Conservation (phyloP, 2,329 filamentous ascomycete genomes). For the Cladosporium cucumerinum region DNA sequence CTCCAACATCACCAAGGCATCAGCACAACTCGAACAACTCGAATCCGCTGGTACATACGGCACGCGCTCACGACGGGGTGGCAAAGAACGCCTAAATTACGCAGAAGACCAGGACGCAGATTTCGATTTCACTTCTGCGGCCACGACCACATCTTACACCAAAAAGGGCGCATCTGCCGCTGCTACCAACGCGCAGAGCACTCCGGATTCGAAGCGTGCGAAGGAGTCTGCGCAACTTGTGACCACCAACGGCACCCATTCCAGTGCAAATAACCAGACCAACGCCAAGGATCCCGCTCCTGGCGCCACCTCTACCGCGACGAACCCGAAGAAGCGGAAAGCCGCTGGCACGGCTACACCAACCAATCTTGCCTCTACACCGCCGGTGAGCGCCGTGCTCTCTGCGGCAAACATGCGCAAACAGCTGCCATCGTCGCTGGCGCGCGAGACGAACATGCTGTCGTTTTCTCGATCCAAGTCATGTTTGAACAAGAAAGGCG, state of each 20-base stretch:
- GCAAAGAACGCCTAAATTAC: constrained; percentile 82
- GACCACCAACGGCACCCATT: constrained; percentile 18
- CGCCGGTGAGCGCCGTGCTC: constrained; percentile 25
- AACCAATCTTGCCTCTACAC: constrained; percentile 24
- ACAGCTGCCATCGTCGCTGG: constrained; percentile 39
- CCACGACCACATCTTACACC: constrained; percentile 31
- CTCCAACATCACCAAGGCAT: constrained; percentile 20
- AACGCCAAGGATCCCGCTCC: constrained; percentile 36
- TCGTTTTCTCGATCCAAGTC: constrained; percentile 73
- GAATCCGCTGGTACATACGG: constrained; percentile 56
- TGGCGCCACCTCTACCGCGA: constrained; percentile 55
- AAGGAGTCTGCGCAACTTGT: constrained; percentile 18
- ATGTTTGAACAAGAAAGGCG: constrained; percentile 65
- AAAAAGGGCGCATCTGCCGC: constrained; percentile 34
- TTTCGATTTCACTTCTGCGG: constrained; percentile 61
- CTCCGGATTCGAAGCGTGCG: constrained; percentile 19
- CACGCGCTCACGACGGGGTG: constrained; percentile 83
- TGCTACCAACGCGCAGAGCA: constrained; percentile 15
- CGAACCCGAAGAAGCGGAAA: constrained; percentile 78
- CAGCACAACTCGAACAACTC: constrained; percentile 39
- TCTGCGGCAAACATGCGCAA: constrained; percentile 25
- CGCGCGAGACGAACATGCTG: constrained; percentile 77
- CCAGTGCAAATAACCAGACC: constrained; percentile 12
- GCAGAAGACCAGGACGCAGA: constrained; percentile 93
- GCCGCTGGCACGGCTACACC: constrained; percentile 50